Conservation (phyloP, 1,284 basidiomycete species). For the Malassezia nana region DNA sequence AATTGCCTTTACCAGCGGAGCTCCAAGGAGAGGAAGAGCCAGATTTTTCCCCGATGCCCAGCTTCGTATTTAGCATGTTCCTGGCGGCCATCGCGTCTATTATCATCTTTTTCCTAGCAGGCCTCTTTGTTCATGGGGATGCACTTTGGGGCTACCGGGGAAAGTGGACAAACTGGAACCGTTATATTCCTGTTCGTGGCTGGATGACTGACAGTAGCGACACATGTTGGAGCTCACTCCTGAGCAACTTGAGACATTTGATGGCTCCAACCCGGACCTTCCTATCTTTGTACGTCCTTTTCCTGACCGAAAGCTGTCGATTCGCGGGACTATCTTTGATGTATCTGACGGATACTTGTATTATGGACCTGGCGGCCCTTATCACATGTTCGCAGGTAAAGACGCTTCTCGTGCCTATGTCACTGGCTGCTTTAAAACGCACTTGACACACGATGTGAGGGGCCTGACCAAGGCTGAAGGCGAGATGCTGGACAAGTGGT, state of each 20-base stretch:
- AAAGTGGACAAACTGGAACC: conserved; percentile 34
- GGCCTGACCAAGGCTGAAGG: conserved; percentile 33
- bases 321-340: conserved; percentile 86
- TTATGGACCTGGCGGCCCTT: conserved; percentile 57
- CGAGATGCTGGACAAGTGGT: conserved; percentile 29
- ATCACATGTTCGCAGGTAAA: conserved; percentile 39
- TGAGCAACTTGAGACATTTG: conserved; percentile 59
- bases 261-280: conserved; percentile 53
- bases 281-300: conserved; percentile 7
- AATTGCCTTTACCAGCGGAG: not conserved
- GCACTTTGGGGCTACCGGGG: conserved; percentile 42
- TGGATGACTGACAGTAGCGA: not conserved
- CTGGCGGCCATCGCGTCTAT: conserved; percentile 21
- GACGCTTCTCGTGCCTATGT: conserved; percentile 45
- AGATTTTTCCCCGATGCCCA: not conserved
- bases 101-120: conserved; percentile 18
- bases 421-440: conserved; percentile 44
- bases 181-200: conserved; percentile 37
- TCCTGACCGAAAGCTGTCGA: conserved; percentile 37
- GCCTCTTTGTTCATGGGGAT: conserved; percentile 41
- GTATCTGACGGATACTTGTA: conserved; percentile 64
- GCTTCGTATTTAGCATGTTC: conserved; percentile 13
- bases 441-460: conserved; percentile 41
- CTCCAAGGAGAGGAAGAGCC: not conserved
- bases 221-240: conserved; percentile 63